Base-by-base conservation (phyloP, 1,284 basidiomycete species). In the Puccinia coronata region DNA sequence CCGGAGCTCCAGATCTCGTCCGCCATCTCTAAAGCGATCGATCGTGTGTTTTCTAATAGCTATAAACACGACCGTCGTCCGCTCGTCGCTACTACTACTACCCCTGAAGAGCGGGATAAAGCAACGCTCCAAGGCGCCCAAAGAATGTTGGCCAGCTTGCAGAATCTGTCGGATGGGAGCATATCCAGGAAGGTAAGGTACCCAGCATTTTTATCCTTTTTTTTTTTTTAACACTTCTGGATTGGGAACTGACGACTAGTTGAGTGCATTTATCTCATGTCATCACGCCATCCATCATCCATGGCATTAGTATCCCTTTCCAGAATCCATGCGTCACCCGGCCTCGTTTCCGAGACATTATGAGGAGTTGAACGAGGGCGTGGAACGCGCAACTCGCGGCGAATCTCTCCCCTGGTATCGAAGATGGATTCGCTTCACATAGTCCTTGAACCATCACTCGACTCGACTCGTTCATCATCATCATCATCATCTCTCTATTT, bases 321-420 rank as follows among this genome's bases (percentile, higher is more conserved):
- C 75, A 1, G 18, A 69, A 51, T 51, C 59, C 2, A 28, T 77
- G 34, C 23, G 61, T 23, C 67, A 67, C 23, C 61, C 75, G 8
- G 43, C 36, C 43, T 77, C 75, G 14, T 77, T 77, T 69, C 75
- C 75, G 18, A 41, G 43, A 6, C 75, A 77, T 55, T 77, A 77
- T n/a, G 59, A 77, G 20, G 75, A 77, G 25, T 16, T 77, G 18
- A 67, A 77, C 36, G 75, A 47, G 18, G 75, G 75, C 31, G 75
- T 77, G 16, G 36, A 53, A 69, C 36, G 75, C 39, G 75, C 75
- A 6, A 69, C 69, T 36, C 5, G 75, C 36, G 75, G 75, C 12
- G 75, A 77, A 77, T 67, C 75, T 18, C 47, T 77, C 34, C 75
- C 75, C 20, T 77, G 75, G 75, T 77, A 77, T 57, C 39, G 49